Evolutionary conservation across 2,329 filamentous ascomycete species (phyloP).

Genomic region (Fusarium odoratissimum): DNA sequence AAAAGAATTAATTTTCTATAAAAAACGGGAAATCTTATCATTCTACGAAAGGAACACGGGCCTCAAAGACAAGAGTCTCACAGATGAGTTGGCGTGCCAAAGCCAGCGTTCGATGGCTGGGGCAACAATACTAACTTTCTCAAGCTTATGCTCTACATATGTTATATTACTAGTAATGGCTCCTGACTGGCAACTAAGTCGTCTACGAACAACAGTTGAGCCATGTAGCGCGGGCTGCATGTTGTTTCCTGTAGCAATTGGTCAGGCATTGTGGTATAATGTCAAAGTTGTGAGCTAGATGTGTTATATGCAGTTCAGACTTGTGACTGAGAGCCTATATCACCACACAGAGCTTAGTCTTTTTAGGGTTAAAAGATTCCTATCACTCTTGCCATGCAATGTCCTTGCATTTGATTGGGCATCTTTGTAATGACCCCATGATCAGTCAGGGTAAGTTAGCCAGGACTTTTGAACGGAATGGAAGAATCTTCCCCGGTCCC

Average conservation of each 20-base stretch:
- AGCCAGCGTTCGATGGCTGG: background rate
- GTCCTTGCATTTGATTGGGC: accelerated
- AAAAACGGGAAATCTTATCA: no score
- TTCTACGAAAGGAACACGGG: background rate
- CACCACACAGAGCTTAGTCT: background rate
- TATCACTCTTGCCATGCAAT: background rate
- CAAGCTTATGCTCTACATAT: accelerated
- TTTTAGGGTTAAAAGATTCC: accelerated
- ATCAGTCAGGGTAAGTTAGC: background rate
- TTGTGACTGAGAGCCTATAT: background rate
- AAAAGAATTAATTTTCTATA: background rate
- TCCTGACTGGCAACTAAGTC: accelerated
- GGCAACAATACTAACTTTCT: background rate
- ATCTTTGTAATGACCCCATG: background rate
- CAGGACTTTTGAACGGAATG: background rate
- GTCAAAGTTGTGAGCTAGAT: background rate
- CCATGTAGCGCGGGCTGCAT: background rate
- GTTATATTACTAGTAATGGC: background rate
- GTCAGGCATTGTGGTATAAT: background rate
- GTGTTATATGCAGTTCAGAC: background rate
- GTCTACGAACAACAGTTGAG: accelerated
- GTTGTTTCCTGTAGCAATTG: background rate
- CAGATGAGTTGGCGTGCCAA: background rate
- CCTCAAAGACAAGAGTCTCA: background rate
- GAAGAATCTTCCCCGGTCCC: background rate